phyloP scores from a whole-genome alignment of 495 filamentous ascomycete species.

The Bombardia bombarda region DNA sequence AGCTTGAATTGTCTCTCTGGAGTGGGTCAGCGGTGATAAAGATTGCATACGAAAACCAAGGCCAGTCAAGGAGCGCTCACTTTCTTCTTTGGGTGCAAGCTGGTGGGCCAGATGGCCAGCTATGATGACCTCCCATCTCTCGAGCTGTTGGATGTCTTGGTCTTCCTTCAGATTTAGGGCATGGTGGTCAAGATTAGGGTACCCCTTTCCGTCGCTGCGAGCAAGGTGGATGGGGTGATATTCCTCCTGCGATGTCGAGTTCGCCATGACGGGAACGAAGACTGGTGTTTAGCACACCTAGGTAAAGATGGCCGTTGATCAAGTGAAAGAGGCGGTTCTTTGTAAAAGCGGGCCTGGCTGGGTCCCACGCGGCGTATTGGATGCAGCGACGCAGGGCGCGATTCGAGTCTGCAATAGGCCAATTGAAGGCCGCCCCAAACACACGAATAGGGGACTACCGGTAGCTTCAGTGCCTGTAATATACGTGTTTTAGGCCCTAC shows the following conservation, averaged over 20 bases:
- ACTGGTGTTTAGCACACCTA: too few relatives aligned
- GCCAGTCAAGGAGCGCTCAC: conserved; percentile 6
- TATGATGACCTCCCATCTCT: conserved; percentile 26
- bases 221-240: conserved; percentile 21
- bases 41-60: not conserved
- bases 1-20: conserved; percentile 23
- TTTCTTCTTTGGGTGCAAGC: conserved; percentile 15
- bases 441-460: too few relatives aligned
- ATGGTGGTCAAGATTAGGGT: conserved; percentile 14
- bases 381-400: too few relatives aligned
- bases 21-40: conserved; percentile 2
- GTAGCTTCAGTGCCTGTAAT: too few relatives aligned
- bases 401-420: too few relatives aligned
- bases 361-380: too few relatives aligned
- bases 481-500: too few relatives aligned
- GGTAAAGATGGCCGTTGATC: too few relatives aligned
- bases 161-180: conserved; percentile 14
- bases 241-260: conserved; percentile 7
- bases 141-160: conserved; percentile 20
- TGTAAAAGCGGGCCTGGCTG: too few relatives aligned
- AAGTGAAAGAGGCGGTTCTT: too few relatives aligned
- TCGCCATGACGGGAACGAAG: conserved; percentile 1
- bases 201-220: conserved; percentile 22
- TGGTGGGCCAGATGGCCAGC: conserved; percentile 20
- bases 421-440: too few relatives aligned